These are phyloP conservation scores for Besnoitia besnoiti DNA, from an alignment of 169 alveolate genomes.

Conservation along the genomic window DNA sequence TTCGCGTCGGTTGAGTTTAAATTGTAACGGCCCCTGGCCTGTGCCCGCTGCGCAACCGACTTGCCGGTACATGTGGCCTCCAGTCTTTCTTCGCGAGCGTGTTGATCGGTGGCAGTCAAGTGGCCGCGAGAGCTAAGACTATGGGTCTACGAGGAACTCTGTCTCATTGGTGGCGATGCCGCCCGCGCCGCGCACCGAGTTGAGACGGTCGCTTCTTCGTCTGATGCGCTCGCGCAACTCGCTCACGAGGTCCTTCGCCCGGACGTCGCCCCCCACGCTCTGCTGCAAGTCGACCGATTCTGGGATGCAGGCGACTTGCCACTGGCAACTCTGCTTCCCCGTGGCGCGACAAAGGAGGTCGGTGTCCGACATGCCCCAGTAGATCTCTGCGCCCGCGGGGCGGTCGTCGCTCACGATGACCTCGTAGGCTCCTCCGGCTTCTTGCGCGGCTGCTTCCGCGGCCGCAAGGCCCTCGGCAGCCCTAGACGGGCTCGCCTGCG, in stretches of 20 bases:
- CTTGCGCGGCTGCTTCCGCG: neutral
- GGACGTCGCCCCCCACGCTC: neutral
- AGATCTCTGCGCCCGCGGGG: neutral
- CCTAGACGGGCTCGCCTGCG: too few relatives aligned
- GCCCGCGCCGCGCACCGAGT: neutral
- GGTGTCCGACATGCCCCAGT: neutral
- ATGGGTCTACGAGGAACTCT: too few relatives aligned
- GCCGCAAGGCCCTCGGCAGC: neutral
- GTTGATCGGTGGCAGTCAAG: too few relatives aligned
- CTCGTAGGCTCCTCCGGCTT: neutral
- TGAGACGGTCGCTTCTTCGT: neutral
- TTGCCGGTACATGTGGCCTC: too few relatives aligned
- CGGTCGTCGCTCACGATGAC: conserved; percentile 29
- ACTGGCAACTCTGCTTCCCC: neutral
- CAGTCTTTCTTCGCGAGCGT: too few relatives aligned
- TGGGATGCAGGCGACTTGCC: neutral
- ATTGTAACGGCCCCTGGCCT: too few relatives aligned
- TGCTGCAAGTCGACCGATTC: neutral
- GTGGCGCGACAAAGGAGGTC: neutral
- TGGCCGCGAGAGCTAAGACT: too few relatives aligned
- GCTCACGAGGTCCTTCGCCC: neutral
- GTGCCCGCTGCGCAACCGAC: too few relatives aligned
- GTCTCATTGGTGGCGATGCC: neutral
- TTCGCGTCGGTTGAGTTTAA: too few relatives aligned
- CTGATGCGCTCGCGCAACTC: neutral